These are phyloP conservation scores for Aspergillus hancockii DNA, from an alignment of 495 filamentous ascomycete genomes.

Conservation along the genomic window DNA sequence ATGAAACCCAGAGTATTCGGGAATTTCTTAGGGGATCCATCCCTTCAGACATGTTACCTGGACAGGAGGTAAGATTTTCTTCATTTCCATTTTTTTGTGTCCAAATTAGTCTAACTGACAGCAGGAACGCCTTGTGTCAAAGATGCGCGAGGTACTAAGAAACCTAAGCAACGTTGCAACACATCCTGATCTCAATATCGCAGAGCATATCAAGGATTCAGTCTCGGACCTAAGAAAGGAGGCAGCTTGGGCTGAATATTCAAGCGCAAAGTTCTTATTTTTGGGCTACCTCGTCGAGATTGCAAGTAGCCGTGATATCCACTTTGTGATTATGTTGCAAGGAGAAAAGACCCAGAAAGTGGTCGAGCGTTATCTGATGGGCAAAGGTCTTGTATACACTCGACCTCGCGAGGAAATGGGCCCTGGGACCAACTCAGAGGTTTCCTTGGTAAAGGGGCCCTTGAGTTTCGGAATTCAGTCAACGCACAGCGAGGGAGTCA, in stretches of 20 bases:
- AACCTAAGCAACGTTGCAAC: slow-evolving; percentile 50
- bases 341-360: slow-evolving; percentile 46
- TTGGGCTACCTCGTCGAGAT: slow-evolving; percentile 52
- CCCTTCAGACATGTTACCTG: slow-evolving; percentile 12
- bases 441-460: slow-evolving; percentile 37
- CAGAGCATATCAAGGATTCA: slow-evolving; percentile 36
- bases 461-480: slow-evolving; percentile 53
- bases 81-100: neutral
- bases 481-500: slow-evolving; percentile 37
- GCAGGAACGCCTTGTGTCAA: slow-evolving; percentile 26
- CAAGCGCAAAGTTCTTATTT: slow-evolving; percentile 60
- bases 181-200: slow-evolving; percentile 56
- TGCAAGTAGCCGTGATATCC: slow-evolving; percentile 38
- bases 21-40: slow-evolving; percentile 28
- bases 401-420: slow-evolving; percentile 43
- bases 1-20: slow-evolving; percentile 27
- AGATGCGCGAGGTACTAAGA: slow-evolving; percentile 40
- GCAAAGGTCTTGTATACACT: slow-evolving; percentile 46
- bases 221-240: slow-evolving; percentile 42
- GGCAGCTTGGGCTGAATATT: slow-evolving; percentile 55
- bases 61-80: slow-evolving; percentile 24
- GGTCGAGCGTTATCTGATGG: slow-evolving; percentile 53
- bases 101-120: slow-evolving; percentile 18
- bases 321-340: slow-evolving; percentile 49
- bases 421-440: slow-evolving; percentile 29